These are phyloP conservation scores for Xylariales sp. DNA, from an alignment of 2,329 filamentous ascomycete species.

Conservation along the genomic window DNA sequence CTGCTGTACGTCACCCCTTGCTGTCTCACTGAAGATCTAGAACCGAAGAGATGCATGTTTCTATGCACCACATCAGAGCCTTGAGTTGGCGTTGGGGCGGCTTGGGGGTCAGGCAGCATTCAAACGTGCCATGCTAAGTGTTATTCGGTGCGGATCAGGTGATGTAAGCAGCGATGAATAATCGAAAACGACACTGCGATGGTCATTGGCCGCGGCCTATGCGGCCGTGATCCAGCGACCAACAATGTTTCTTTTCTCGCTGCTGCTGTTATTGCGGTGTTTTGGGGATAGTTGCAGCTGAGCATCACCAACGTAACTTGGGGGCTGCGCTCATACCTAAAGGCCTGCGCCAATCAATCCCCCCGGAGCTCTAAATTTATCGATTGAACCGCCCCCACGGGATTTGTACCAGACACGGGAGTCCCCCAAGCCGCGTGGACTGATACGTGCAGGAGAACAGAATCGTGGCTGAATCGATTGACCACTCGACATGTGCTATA, in stretches of 20 bases:
- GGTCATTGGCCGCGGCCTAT: slow-evolving; percentile 17
- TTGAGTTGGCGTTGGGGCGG: slow-evolving; percentile 27
- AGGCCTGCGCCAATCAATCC: slow-evolving; percentile 25
- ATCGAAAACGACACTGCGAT: slow-evolving; percentile 6
- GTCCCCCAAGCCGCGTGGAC: slow-evolving; percentile 32
- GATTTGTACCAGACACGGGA: slow-evolving; percentile 27
- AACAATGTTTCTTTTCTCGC: slow-evolving; percentile 4
- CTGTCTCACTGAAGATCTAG: slow-evolving; percentile 22
- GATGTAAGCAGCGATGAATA: slow-evolving; percentile 18
- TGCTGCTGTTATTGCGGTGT: slow-evolving; percentile 4
- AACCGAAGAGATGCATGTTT: slow-evolving; percentile 20
- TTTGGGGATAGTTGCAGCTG: slow-evolving; percentile 24
- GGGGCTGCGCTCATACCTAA: slow-evolving; percentile 21
- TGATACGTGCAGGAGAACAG: slow-evolving; percentile 22
- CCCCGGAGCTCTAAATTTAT: slow-evolving; percentile 33
- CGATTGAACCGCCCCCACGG: slow-evolving; percentile 36
- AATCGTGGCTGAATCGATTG: slow-evolving; percentile 21
- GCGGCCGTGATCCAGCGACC: slow-evolving; percentile 24
- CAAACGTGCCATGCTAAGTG: slow-evolving; percentile 15
- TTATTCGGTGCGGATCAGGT: slow-evolving; percentile 17
- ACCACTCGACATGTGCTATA: slow-evolving; percentile 19
- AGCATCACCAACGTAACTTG: slow-evolving; percentile 28
- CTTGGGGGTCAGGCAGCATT: slow-evolving; percentile 15
- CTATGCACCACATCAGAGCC: slow-evolving; percentile 20
- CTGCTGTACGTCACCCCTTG: neutral